Evolutionary conservation across 441 rosid species (phyloP), one percentile per base, ranked within the genome.

Genomic region (Brassica balearica): DNA sequence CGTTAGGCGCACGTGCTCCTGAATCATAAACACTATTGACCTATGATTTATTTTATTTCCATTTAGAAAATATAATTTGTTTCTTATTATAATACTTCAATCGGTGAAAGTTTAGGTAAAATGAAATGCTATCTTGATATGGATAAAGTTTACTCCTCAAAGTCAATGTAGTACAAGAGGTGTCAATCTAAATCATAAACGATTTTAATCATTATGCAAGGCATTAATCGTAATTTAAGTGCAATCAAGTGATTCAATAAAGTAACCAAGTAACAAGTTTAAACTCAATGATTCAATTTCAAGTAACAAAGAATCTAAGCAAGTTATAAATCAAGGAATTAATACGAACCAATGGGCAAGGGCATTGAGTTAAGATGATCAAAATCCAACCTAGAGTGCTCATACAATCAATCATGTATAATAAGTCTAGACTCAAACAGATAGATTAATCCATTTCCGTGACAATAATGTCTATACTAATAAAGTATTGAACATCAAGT

Each of bases 1-100:
- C 60, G 29, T 64, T 77, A 53, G 22, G 12, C 36, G 12, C 76
- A 77, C 80, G 51, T 53, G 72, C 46, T 71, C 46, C 61, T 56
- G 36, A 65, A 71, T 53, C 6, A 71, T 5, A 25, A 53, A 53
- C 71, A 27, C 43, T 48, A 17, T 59, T 38, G 55, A 75, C 60
- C 41, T 74, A 9, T 34, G 38, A n/a, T 48, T 48, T 48, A 2
- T 4, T 51, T n/a, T 27, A 0, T 25, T 23, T 61, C 2, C 41
- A 29, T 29, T 67, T 46, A 68, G 29, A 38, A 65, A 10, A 36
- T 66, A 38, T 1, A 65, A 15, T 34, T 65, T 41, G 38, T 8
- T 68, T 68, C 9, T 10, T 68, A 11, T 11, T 22, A 11, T 8
- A 19, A 19, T 15, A 20, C 5, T 19, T 65, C 19, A 36, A 29